Base-by-base conservation (phyloP, 768 basidiomycete species). In the Lyophyllum shimeji region DNA sequence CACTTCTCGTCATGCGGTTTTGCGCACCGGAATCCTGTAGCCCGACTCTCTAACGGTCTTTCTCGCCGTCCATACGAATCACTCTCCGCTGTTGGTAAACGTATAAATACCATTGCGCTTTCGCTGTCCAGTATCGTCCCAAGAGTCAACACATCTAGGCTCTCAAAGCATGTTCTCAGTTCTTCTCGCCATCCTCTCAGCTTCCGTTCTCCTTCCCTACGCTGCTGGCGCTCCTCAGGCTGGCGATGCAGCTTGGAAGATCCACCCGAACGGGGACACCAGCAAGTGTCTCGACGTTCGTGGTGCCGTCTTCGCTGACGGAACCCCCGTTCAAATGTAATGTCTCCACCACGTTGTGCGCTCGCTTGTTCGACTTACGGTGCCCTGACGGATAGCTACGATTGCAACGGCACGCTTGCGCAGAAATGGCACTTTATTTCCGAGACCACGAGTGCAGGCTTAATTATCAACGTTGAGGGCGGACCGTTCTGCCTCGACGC, bases 401-500 rank as follows among this genome's bases (percentile, higher is more conserved):
- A 74, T 47, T 74, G 72, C 56, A 72, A 73, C 46, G 67, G 62
- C 24, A 62, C 65, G 5, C 46, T 34, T 3, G 70, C 70, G 9
- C 72, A 73, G 34, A 54, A 63, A 25, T 74, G 73, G 72, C 17
- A 64, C 34, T 37, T 37, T 12, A 60, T 74, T 15, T 59, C 46
- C 17, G 49, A 29, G 9, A 9, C 29, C 9, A 29, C 29, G 57
- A 20, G 3, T 13, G 72, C 67, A 15, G 55, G 48, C 15, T 71
- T 69, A 24, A 65, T 65, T 33, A 63, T 71, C 44, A 60, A 60
- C 46, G 40, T 73, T 4, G 64, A 67, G 65, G 0, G 68, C 69
- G 1, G 68, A 69, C n/a, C 29, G 29, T 74, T 70, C 54, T 73
- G 73, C 48, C 64, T 74, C 31, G 73, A 74, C 46, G 69, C 73